Evolutionary conservation across 164 flowering plant species (phyloP), one percentile per base, ranked within the genome.

Genomic region (Liriodendron chinense): DNA sequence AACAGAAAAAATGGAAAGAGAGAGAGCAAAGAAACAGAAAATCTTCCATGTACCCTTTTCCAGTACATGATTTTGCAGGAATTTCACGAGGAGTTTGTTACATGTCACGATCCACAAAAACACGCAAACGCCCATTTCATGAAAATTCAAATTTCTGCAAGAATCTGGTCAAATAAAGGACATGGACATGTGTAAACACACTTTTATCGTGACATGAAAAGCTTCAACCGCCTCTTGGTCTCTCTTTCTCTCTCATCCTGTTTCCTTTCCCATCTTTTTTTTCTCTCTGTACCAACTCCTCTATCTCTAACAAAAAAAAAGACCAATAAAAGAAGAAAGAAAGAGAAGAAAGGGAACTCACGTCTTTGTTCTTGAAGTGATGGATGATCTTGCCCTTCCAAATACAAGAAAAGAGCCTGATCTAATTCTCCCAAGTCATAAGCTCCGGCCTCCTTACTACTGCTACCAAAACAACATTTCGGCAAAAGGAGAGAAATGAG

Each of bases 371-470:
- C 89, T 71, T 87, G 89, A 75, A 76, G 73, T 50, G 82, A 43
- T 14, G 92, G 76, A 12, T 85, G 85, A 68, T 88, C 87, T 71
- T 93, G 94, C 64, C 90, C 90, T 76, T 96, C 97, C 12, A 94
- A 87, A 75, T 96, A 94, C 23, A 94, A 90, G 71, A 92, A 92
- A 65, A 96, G 87, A 8, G 99, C 98, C 85, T 91, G 96, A 85
- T 96, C 98, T n/a, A 96, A 77, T 73, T 96, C 99, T 7, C 94
- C 98, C 81, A 94, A 84, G 73, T 94, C 98, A 83, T 92, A 92
- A 68, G 92, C 90, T 61, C 92, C 94, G 25, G 77, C 69, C 63
- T 88, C 98, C 80, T 84, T 90, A 79, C 82, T 83, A 72, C 89
- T 89, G 85, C 77, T 70, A 7, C 69, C 74, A 77, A 74, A 70